Conservation (phyloP, 2,329 filamentous ascomycete species). For the Venturiaceae sp. region DNA sequence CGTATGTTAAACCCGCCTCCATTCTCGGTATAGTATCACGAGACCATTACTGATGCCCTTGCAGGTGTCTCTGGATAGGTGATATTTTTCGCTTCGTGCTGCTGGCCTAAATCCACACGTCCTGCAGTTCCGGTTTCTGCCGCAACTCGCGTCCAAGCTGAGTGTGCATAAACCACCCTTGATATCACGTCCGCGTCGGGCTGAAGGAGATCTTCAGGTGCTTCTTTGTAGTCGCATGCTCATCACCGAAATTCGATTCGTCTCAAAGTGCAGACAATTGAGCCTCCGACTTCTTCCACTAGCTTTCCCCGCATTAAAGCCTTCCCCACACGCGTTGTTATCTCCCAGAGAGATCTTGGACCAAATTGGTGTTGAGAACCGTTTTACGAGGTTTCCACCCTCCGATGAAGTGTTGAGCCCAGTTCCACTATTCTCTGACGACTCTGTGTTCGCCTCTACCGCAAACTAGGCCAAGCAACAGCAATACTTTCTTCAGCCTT, state of each 20-base stretch:
- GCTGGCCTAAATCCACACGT: background rate
- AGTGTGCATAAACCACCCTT: background rate
- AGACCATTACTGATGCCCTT: background rate
- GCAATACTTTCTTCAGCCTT: background rate
- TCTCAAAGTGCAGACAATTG: background rate
- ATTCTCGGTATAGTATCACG: background rate
- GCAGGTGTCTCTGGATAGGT: background rate
- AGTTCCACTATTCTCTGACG: background rate
- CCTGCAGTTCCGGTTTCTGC: background rate
- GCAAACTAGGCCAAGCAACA: background rate
- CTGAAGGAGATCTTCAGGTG: background rate
- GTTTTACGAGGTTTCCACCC: background rate
- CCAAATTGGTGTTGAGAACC: background rate
- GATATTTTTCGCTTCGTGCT: no score
- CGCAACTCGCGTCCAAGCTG: background rate
- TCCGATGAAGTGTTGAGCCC: background rate
- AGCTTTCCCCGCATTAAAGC: background rate
- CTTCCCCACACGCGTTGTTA: background rate
- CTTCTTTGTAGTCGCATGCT: background rate
- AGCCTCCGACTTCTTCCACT: background rate
- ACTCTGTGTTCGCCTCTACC: background rate
- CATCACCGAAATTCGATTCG: background rate
- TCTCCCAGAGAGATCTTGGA: background rate
- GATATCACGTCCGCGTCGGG: background rate
- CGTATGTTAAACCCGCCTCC: background rate